phyloP scores from a whole-genome alignment of 2,329 filamentous ascomycete genomes.

The Neofusicoccum umdonicola region DNA sequence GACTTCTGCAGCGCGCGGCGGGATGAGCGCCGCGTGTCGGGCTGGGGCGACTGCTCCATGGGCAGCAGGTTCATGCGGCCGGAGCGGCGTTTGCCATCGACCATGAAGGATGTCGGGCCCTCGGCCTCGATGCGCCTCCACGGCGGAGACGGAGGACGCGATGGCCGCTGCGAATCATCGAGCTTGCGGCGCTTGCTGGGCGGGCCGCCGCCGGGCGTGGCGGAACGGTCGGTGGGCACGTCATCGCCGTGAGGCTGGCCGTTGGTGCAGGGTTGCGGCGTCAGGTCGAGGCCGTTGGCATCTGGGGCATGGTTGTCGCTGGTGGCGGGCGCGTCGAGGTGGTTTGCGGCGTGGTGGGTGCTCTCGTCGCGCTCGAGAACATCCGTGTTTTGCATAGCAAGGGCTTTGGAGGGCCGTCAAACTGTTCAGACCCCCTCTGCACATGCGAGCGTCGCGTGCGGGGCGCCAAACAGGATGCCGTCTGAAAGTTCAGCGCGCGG shows the following conservation, averaged over 20 bases:
- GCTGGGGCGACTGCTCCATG: constrained; percentile 46
- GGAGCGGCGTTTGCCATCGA: constrained; percentile 61
- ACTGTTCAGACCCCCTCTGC: constrained; percentile 27
- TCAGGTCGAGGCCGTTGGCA: not conserved
- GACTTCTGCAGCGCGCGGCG: constrained; percentile 14
- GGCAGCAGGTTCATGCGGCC: constrained; percentile 56
- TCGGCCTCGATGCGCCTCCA: constrained; percentile 87
- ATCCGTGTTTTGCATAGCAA: constrained; percentile 19
- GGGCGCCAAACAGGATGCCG: constrained; percentile 22
- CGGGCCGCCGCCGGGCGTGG: constrained; percentile 23
- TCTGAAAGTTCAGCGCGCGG: constrained; percentile 22
- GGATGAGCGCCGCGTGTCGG: constrained; percentile 35
- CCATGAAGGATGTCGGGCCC: constrained; percentile 80
- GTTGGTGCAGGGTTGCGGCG: not conserved
- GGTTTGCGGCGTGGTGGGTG: constrained; percentile 27
- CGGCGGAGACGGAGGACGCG: constrained; percentile 70
- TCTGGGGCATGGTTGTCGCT: not conserved
- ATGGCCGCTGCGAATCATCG: constrained; percentile 35
- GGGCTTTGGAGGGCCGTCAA: constrained; percentile 16
- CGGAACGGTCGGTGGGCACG: not conserved
- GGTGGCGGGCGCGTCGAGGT: not conserved
- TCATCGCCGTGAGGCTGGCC: constrained; percentile 2
- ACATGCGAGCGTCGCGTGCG: constrained; percentile 16
- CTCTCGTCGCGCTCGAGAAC: constrained; percentile 29
- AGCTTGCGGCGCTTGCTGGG: constrained; percentile 63